Evolutionary conservation across 2,329 filamentous ascomycete species (phyloP).

Genomic region (Didymosphaeria variabile): DNA sequence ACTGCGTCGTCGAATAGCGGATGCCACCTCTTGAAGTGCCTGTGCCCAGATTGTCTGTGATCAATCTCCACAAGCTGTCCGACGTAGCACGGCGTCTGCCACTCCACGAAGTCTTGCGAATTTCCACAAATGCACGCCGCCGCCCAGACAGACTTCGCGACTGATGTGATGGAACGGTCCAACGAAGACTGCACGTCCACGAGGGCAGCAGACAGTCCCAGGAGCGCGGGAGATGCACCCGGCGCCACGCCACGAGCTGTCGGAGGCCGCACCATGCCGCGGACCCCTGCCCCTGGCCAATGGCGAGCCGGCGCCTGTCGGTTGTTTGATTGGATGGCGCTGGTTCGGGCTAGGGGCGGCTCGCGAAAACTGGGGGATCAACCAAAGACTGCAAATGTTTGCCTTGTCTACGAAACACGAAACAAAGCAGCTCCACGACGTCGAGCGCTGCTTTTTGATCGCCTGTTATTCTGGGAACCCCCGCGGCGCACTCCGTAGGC

Average conservation of each 20-base stretch:
- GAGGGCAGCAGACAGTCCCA: neutral
- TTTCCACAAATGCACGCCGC: neutral
- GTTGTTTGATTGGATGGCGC: neutral
- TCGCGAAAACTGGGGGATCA: constrained; percentile 10
- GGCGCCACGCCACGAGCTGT: constrained; percentile 6
- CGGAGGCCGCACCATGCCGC: constrained; percentile 9
- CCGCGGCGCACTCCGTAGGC: neutral
- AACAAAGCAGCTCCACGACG: neutral
- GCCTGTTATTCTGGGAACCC: neutral
- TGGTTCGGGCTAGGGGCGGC: constrained; percentile 14
- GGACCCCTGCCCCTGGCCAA: neutral
- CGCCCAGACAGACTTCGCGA: too few relatives aligned
- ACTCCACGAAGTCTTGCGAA: neutral
- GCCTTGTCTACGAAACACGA: constrained; percentile 1
- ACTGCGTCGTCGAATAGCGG: neutral
- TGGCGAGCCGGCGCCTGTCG: neutral
- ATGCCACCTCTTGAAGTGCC: neutral
- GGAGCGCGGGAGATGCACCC: constrained; percentile 2
- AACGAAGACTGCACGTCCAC: neutral
- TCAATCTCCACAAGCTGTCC: neutral
- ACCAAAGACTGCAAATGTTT: neutral
- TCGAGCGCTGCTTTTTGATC: too few relatives aligned
- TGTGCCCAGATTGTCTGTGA: neutral
- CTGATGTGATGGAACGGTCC: too few relatives aligned
- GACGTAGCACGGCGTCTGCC: neutral